Evolutionary conservation across 2,329 filamentous ascomycete genomes (phyloP).

Genomic region (Diplodia scrobiculata): DNA sequence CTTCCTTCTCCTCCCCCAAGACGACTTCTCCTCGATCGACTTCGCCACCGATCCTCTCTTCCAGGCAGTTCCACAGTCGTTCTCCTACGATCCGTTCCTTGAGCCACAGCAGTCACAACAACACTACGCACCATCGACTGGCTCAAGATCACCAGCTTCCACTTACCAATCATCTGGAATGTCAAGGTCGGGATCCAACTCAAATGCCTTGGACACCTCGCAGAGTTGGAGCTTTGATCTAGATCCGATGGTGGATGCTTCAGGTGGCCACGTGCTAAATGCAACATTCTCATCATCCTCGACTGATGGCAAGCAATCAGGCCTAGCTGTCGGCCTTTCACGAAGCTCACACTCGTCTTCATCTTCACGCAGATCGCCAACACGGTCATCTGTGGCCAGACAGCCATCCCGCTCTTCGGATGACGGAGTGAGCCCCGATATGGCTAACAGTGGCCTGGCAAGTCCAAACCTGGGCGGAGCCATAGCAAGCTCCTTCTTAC

Average conservation of each 20-base stretch:
- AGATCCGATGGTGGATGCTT: neutral
- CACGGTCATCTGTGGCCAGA: neutral
- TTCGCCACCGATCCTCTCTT: conserved; percentile 25
- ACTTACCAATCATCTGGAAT: conserved; percentile 22
- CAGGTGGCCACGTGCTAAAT: neutral
- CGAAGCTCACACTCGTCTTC: neutral
- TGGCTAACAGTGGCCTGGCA: neutral
- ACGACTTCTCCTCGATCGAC: conserved; percentile 24
- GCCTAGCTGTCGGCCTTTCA: conserved; percentile 8
- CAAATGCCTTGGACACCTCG: neutral
- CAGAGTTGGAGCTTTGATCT: conserved; percentile 23
- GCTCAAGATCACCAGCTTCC: conserved; percentile 11
- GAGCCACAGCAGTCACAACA: conserved; percentile 6
- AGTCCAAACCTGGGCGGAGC: neutral
- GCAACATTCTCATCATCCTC: neutral
- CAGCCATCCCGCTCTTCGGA: neutral
- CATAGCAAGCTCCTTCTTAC: neutral
- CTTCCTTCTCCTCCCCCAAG: conserved; percentile 23
- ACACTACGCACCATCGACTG: neutral
- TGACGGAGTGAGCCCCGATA: neutral
- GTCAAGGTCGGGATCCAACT: conserved; percentile 6
- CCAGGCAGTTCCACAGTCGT: conserved; percentile 7
- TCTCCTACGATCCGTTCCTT: conserved; percentile 6
- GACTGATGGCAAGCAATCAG: conserved; percentile 6
- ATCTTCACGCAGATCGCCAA: neutral